Evolutionary conservation across 257 asterid genomes (phyloP).

Genomic region (Misopates orontium): DNA sequence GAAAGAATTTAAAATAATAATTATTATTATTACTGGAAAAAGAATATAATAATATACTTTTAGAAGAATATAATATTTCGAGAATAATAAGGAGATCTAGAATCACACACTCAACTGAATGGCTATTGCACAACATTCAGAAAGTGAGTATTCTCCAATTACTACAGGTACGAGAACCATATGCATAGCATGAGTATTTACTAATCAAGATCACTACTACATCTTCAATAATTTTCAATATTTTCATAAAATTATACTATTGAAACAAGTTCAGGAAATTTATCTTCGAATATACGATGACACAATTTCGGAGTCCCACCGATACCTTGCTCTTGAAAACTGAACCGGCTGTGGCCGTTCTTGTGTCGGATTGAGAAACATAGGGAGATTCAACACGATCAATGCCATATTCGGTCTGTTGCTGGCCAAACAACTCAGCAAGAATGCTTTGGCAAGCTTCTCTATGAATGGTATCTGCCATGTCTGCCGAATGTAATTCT

Average conservation of each 20-base stretch:
- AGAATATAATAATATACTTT: too few species aligned
- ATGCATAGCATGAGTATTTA: not conserved
- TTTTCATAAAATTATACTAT: slow-evolving; percentile 13
- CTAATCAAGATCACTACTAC: not conserved
- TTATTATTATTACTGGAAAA: too few species aligned
- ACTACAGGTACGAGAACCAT: not conserved
- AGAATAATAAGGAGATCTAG: slow-evolving; percentile 14
- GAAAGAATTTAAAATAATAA: too few species aligned
- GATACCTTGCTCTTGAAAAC: slow-evolving; percentile 71
- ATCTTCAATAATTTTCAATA: not conserved
- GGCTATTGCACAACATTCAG: not conserved
- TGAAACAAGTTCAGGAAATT: slow-evolving; percentile 6
- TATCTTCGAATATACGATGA: slow-evolving; percentile 16
- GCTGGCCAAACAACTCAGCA: slow-evolving; percentile 69
- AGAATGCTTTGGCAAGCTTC: slow-evolving; percentile 80
- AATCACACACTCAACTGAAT: not conserved
- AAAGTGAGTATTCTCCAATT: not conserved
- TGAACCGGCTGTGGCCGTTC: slow-evolving; percentile 44
- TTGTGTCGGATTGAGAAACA: slow-evolving; percentile 37
- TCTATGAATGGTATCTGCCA: slow-evolving; percentile 60
- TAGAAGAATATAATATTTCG: slow-evolving; percentile 1
- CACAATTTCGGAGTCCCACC: slow-evolving; percentile 4
- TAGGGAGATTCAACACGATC: slow-evolving; percentile 41
- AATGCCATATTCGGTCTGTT: slow-evolving; percentile 38
- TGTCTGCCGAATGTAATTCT: slow-evolving; percentile 78